These are phyloP conservation scores for Pythium phragmitis DNA, from an alignment of 352 stramenopile genomes.

Conservation along the genomic window DNA sequence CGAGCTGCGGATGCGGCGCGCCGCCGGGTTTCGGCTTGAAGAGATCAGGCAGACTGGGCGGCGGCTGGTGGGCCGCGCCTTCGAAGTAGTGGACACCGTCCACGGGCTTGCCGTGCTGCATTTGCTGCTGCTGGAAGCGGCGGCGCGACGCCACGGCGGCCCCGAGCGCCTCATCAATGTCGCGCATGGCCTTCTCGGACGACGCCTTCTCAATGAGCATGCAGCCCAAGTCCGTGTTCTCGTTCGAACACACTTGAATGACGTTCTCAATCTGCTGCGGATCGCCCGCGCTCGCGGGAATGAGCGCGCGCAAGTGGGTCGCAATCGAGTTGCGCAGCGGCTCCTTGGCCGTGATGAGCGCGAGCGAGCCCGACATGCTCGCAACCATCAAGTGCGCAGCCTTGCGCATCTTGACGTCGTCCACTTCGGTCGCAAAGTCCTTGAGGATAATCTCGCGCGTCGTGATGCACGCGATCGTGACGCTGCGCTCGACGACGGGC, in stretches of 20 bases:
- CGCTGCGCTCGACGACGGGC: constrained; percentile 97
- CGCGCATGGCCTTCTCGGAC: constrained; percentile 97
- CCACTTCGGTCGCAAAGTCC: constrained; percentile 98
- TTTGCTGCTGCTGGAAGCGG: constrained; percentile 79
- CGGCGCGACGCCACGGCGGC: constrained; percentile 80
- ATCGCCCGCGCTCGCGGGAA: constrained; percentile 84
- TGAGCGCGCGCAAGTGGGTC: constrained; percentile 94
- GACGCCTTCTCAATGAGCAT: constrained; percentile 99
- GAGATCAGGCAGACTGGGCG: constrained; percentile 88
- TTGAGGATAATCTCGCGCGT: constrained; percentile 98
- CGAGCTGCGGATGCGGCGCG: constrained; percentile 91
- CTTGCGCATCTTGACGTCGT: constrained; percentile 96
- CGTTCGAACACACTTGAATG: constrained; percentile 96
- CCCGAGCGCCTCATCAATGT: constrained; percentile 96
- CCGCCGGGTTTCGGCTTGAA: constrained; percentile 94
- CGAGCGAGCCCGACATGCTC: constrained; percentile 97
- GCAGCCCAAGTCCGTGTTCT: constrained; percentile 99
- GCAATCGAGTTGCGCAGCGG: constrained; percentile 96
- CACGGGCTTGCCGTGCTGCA: constrained; percentile 67
- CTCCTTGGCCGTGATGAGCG: constrained; percentile 98
- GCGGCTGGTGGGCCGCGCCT: constrained; percentile 59
- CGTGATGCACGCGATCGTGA: constrained; percentile 99
- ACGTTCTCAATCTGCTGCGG: constrained; percentile 95
- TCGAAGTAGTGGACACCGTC: constrained; percentile 80
- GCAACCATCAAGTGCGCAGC: constrained; percentile 98